A percentile compares a stretch with the other conserved stretches of the same genome.
Conservation (phyloP, 2,329 filamentous ascomycete genomes). For the Ascochyta rabiei region DNA sequence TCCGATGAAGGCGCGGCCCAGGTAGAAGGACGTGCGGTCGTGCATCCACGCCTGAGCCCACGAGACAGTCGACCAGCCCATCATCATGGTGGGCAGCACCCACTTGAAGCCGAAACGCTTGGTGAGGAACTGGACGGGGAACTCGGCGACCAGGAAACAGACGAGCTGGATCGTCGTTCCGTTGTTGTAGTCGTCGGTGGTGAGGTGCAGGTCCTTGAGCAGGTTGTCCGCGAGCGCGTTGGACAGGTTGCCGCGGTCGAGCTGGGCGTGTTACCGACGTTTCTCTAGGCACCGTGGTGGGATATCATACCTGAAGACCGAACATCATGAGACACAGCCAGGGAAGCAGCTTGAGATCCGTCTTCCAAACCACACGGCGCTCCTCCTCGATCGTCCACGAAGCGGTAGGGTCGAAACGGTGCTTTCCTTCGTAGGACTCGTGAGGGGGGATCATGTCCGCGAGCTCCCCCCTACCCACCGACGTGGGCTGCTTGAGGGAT, state of each 20-base stretch:
- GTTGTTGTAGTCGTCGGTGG: constrained; percentile 44
- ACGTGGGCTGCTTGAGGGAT: constrained; percentile 31
- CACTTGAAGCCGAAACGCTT: constrained; percentile 52
- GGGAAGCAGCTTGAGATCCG: constrained; percentile 41
- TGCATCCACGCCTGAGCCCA: constrained; percentile 72
- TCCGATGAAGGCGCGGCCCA: constrained; percentile 50
- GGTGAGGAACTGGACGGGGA: constrained; percentile 52
- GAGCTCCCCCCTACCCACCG: constrained; percentile 37
- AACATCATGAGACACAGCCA: constrained; percentile 53
- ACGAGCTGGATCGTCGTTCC: constrained; percentile 68
- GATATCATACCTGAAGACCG: constrained; percentile 38
- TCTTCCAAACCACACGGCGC: constrained; percentile 59
- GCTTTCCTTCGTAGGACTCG: constrained; percentile 58
- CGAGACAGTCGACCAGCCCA: constrained; percentile 53
- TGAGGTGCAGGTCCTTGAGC: constrained; percentile 37
- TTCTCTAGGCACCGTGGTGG: background rate
- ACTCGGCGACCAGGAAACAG: constrained; percentile 71
- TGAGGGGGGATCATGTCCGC: constrained; percentile 50
- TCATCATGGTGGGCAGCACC: constrained; percentile 52
- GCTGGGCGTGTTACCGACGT: constrained; percentile 34
- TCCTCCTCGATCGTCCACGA: constrained; percentile 64
- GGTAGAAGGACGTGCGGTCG: constrained; percentile 52
- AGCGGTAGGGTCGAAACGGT: constrained; percentile 62
- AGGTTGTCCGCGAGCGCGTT: constrained; percentile 42
- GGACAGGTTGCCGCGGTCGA: constrained; percentile 54